A percentile compares a stretch with the other conserved stretches of the same genome.
phyloP scores from a whole-genome alignment of 2,329 filamentous ascomycete genomes.

The Neofusicoccum ribis region DNA sequence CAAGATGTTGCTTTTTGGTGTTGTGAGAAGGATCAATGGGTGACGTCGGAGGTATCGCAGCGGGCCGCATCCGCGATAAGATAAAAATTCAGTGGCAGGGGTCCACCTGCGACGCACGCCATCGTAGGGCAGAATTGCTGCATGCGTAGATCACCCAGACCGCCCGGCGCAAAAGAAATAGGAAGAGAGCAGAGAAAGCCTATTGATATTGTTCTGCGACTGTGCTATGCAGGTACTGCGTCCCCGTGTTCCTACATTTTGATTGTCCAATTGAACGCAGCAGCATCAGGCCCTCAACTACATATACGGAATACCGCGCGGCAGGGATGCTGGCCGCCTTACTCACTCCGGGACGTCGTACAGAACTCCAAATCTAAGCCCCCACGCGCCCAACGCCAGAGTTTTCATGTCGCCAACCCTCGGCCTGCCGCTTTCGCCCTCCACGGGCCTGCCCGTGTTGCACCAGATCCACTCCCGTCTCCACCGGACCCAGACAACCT shows the following conservation, averaged over 20 bases:
- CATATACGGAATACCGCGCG: not conserved
- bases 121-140: slow-evolving; percentile 16
- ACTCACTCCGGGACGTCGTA: not conserved
- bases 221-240: not conserved
- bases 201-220: not conserved
- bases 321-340: not conserved
- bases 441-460: not conserved
- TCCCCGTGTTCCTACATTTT: not conserved
- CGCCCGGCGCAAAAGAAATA: not conserved
- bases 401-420: not conserved
- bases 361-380: slow-evolving; percentile 3
- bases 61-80: not conserved
- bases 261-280: not conserved
- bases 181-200: not conserved
- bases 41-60: not conserved
- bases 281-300: not conserved
- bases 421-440: not conserved
- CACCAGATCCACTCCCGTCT: slow-evolving; percentile 8
- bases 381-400: not conserved
- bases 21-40: not conserved
- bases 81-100: slow-evolving; percentile 5
- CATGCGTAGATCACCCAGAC: slow-evolving; percentile 7
- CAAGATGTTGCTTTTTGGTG: slow-evolving; percentile 11
- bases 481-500: not conserved
- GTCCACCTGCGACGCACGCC: not conserved